phyloP scores from a whole-genome alignment of 129 eudicot genomes.

The Smallanthus sonchifolius region DNA sequence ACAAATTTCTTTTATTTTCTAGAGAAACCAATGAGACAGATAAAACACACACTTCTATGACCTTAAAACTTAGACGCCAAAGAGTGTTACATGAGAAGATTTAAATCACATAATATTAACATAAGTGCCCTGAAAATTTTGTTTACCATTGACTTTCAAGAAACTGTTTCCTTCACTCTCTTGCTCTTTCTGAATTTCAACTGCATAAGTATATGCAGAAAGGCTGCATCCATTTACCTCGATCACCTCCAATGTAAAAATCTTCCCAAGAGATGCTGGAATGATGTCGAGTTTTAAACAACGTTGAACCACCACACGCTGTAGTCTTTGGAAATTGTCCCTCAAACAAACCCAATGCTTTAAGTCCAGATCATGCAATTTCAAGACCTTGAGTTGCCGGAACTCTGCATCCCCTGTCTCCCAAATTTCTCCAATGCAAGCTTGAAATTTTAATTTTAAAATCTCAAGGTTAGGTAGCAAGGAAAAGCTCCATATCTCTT shows the following conservation, averaged over 20 bases:
- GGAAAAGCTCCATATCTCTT: conserved; percentile 5
- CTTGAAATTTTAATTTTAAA: conserved; percentile 12
- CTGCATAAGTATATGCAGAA: background rate
- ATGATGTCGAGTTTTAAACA: conserved; percentile 15
- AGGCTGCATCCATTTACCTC: background rate
- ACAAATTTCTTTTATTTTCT: background rate
- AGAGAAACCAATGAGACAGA: background rate
- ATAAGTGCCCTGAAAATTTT: background rate
- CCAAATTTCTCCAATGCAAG: conserved; percentile 20
- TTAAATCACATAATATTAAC: too few relatives aligned
- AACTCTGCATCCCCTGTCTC: conserved; percentile 7
- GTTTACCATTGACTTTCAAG: background rate
- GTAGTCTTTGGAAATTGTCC: conserved; percentile 15
- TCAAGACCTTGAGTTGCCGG: conserved; percentile 16
- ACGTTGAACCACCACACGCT: conserved; percentile 6
- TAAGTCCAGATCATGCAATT: background rate
- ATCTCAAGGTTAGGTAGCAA: conserved; percentile 17
- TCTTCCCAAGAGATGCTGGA: conserved; percentile 18
- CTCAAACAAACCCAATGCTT: background rate
- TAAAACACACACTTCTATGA: background rate
- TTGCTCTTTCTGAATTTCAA: conserved; percentile 1
- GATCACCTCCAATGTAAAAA: conserved; percentile 12
- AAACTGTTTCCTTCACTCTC: background rate
- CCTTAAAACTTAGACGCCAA: too few relatives aligned
- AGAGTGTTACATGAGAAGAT: too few relatives aligned